phyloP scores from a whole-genome alignment of 768 basidiomycete genomes.

The Tricholoma hemisulphureum region DNA sequence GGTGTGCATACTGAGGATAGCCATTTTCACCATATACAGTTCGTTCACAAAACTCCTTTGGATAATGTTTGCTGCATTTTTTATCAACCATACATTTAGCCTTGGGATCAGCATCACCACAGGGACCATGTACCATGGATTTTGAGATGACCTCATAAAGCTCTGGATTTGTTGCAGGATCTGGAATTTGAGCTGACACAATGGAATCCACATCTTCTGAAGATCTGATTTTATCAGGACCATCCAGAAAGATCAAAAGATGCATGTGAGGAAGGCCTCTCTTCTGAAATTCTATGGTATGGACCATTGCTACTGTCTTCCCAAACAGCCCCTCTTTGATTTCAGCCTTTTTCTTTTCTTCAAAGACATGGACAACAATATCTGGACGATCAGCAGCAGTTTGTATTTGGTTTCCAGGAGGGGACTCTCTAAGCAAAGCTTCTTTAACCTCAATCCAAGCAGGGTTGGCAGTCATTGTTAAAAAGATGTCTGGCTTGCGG shows the following conservation, averaged over 20 bases:
- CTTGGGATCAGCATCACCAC: constrained; percentile 20
- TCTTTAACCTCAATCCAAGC: constrained; percentile 40
- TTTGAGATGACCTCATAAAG: constrained; percentile 31
- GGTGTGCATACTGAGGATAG: constrained; percentile 38
- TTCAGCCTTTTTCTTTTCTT: neutral
- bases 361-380: neutral
- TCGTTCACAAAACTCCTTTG: constrained; percentile 28
- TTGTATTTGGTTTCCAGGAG: constrained; percentile 15
- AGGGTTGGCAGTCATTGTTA: constrained; percentile 49
- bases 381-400: neutral
- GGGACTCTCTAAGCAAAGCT: neutral
- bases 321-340: neutral
- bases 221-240: constrained; percentile 25
- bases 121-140: constrained; percentile 45
- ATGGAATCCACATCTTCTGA: constrained; percentile 37
- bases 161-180: constrained; percentile 30
- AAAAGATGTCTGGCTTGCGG: constrained; percentile 39
- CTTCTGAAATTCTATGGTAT: constrained; percentile 56
- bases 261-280: constrained; percentile 54
- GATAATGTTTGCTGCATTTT: constrained; percentile 37
- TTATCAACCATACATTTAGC: constrained; percentile 37
- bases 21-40: constrained; percentile 28
- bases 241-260: constrained; percentile 40
- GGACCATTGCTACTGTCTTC: constrained; percentile 18
- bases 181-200: constrained; percentile 42